Evolutionary conservation across 371 early-diverging fungal species (phyloP), one percentile per base, ranked within the genome.

Genomic region (Haplosporangium sp.): DNA sequence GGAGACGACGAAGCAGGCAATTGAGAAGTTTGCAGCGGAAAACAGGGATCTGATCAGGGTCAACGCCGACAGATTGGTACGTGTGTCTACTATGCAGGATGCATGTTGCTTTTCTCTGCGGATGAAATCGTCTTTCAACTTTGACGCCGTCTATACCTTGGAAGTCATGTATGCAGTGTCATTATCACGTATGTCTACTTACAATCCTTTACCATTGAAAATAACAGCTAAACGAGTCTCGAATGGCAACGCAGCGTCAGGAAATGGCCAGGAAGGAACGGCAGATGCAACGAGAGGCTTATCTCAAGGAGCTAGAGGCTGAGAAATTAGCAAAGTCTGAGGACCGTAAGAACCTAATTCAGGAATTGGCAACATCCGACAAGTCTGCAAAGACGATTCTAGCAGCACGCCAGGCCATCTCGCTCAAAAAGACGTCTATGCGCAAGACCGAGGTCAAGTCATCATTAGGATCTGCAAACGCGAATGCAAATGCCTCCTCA

Each of bases 41-140:
- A 95, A 98, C 74, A 88, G 90, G 54, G 94, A 93, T 20, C 81
- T 88, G 18, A 96, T 98, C 71, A 88, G 86, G 42, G 86, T 84
- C 54, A 95, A 93, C 79, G 84, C 83, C 40, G 85, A 84, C 14
- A 81, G 84, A 62, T 73, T 79, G 75, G 89, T 87, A 82, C 47
- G 59, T 59, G 20, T 6, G 18, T 13, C 10, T 20, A 48, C 1
- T 6, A 53, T 29, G 0, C 14, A 23, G 46, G 47, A 20, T n/a
- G 2, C 55, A 8, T 9, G 53, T 18, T 23, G 4, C n/a, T 6
- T 7, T 51, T 7, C 40, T 61, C 13, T 43, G 7, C 48, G 5
- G 48, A 8, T 16, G 18, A 8, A 48, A n/a, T n/a, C n/a, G n/a
- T n/a, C n/a, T n/a, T n/a, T n/a, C n/a, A n/a, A n/a, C n/a, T n/a